Percentiles rank a stretch among this genome's conserved stretches.
Evolutionary conservation across 2,329 filamentous ascomycete species (phyloP).

Genomic region (Hymenoscyphus fructigenus): DNA sequence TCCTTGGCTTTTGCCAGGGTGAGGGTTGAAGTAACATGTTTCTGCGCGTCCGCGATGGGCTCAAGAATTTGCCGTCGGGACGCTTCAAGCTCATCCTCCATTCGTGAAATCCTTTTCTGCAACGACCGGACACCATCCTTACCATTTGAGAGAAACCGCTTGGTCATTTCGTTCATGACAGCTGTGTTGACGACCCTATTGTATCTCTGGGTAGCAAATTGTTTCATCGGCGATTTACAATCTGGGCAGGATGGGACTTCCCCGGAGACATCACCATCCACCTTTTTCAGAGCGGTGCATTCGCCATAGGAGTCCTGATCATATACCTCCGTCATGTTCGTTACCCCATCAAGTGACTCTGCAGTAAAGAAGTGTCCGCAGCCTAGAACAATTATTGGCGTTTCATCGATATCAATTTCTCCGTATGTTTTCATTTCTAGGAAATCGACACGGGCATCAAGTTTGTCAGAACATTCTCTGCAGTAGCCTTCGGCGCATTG

Average conservation of each 20-base stretch:
- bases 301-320: not conserved
- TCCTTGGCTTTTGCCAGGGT: too few species aligned
- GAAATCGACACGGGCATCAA: conserved; percentile 54
- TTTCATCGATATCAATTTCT: conserved; percentile 57
- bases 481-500: conserved; percentile 56
- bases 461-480: conserved; percentile 50
- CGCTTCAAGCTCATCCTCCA: too few species aligned
- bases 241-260: conserved; percentile 33
- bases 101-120: too few species aligned
- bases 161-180: conserved; percentile 39
- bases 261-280: not conserved
- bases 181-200: conserved; percentile 39
- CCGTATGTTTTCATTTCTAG: conserved; percentile 53
- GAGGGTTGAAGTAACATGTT: too few species aligned
- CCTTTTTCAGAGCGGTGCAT: not conserved
- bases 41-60: too few species aligned
- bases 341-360: conserved; percentile 56
- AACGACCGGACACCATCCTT: too few species aligned
- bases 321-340: conserved; percentile 6
- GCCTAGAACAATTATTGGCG: conserved; percentile 59
- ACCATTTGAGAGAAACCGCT: conserved; percentile 38
- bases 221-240: conserved; percentile 35
- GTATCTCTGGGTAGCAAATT: conserved; percentile 37
- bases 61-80: too few species aligned
- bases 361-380: conserved; percentile 65